Percentiles rank a stretch among this genome's conserved stretches.
These are phyloP conservation scores for Lecanosticta acicola DNA, from an alignment of 2,329 filamentous ascomycete genomes.

Conservation along the genomic window DNA sequence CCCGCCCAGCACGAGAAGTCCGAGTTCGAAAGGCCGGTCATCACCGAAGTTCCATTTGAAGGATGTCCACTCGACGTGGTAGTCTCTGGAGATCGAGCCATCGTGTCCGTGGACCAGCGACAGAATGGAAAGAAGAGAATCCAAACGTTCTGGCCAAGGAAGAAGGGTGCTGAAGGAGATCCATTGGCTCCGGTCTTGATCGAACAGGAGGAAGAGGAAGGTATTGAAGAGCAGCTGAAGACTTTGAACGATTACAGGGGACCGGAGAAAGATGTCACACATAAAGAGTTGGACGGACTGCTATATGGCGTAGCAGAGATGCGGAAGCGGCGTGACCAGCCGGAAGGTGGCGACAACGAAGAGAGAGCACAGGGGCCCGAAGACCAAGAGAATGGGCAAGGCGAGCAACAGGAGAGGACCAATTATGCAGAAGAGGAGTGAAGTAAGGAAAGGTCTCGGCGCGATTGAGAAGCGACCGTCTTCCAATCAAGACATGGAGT, in stretches of 20 bases:
- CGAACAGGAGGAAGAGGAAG: conserved; percentile 3
- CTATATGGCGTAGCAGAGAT: conserved; percentile 47
- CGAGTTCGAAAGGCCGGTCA: background rate
- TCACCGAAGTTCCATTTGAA: background rate
- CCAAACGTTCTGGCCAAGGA: background rate
- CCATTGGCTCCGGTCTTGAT: background rate
- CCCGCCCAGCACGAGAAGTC: background rate
- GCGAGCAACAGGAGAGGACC: background rate
- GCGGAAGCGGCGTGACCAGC: conserved; percentile 39
- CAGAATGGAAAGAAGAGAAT: conserved; percentile 1
- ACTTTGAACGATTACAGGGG: conserved; percentile 16
- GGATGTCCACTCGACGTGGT: conserved; percentile 11
- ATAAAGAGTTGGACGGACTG: conserved; percentile 39
- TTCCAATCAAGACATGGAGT: background rate
- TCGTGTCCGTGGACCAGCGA: conserved; percentile 11
- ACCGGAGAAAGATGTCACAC: conserved; percentile 24
- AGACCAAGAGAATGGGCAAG: background rate
- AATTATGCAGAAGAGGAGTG: background rate
- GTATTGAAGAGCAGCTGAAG: conserved; percentile 5
- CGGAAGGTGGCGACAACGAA: conserved; percentile 6
- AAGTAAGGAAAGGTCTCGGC: background rate
- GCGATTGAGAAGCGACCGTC: too few species aligned
- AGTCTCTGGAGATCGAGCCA: conserved; percentile 2
- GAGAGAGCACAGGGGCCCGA: background rate
- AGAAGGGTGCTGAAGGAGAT: background rate